These are phyloP conservation scores for Aspergillus persii DNA, from an alignment of 2,329 filamentous ascomycete genomes.

Conservation along the genomic window DNA sequence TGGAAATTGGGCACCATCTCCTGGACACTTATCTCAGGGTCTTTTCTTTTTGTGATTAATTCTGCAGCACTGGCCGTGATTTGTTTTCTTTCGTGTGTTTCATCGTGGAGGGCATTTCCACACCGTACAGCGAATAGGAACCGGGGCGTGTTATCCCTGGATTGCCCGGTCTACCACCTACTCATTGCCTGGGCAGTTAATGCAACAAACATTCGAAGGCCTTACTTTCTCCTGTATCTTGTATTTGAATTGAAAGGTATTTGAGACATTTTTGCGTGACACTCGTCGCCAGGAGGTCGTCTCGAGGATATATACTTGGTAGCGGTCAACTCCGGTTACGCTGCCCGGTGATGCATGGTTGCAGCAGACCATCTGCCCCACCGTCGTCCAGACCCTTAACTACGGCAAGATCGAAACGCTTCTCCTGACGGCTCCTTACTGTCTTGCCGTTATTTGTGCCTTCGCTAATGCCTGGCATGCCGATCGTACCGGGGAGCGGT, in stretches of 20 bases:
- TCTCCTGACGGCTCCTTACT: slow-evolving; percentile 65
- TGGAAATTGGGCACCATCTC: slow-evolving; percentile 26
- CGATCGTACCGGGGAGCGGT: slow-evolving; percentile 68
- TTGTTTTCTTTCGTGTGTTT: slow-evolving; percentile 6
- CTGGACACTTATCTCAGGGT: slow-evolving; percentile 27
- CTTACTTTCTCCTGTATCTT: background rate
- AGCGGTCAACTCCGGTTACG: too few relatives aligned
- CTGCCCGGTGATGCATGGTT: too few relatives aligned
- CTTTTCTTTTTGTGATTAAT: slow-evolving; percentile 15
- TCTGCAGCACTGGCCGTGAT: slow-evolving; percentile 13
- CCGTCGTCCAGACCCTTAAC: slow-evolving; percentile 67
- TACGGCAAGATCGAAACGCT: slow-evolving; percentile 60
- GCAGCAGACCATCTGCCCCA: slow-evolving; percentile 68
- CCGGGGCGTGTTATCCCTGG: background rate
- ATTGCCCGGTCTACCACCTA: background rate
- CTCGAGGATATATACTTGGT: too few relatives aligned
- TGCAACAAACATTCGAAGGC: background rate
- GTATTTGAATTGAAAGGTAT: background rate
- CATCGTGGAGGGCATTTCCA: background rate
- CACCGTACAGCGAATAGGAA: slow-evolving; percentile 6
- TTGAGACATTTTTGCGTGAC: background rate
- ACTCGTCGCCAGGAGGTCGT: background rate
- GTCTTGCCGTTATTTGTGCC: slow-evolving; percentile 58
- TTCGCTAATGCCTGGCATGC: slow-evolving; percentile 68
- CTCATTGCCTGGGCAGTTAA: background rate